Conservation (phyloP, 1,284 basidiomycete genomes). For the Cryptococcus hybrid region DNA sequence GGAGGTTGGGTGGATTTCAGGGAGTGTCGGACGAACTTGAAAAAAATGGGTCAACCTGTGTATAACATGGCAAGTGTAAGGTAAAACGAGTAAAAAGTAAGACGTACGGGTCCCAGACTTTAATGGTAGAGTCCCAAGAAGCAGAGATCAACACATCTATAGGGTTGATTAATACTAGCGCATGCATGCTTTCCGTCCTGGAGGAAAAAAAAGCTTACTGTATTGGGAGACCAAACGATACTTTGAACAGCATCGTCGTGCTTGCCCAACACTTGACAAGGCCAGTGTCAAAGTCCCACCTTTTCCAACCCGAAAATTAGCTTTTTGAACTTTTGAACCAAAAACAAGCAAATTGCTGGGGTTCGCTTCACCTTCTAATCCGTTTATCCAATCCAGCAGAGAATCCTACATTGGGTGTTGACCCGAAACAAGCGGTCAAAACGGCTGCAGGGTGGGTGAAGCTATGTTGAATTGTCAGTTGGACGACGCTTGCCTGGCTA, state of each 20-base stretch:
- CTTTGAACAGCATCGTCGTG: conserved; percentile 51
- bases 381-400: conserved; percentile 52
- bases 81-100: conserved; percentile 15
- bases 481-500: conserved; percentile 5
- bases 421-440: conserved; percentile 49
- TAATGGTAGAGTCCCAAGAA: conserved; percentile 85
- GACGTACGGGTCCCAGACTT: conserved; percentile 72
- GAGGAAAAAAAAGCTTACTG: conserved; percentile 29
- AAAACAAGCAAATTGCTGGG: not conserved
- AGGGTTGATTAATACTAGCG: not conserved
- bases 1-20: conserved; percentile 62
- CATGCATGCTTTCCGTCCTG: not conserved
- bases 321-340: not conserved
- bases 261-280: conserved; percentile 51
- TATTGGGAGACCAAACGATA: conserved; percentile 49
- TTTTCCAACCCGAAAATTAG: conserved; percentile 12
- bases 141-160: conserved; percentile 73
- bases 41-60: conserved; percentile 4
- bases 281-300: conserved; percentile 51
- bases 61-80: conserved; percentile 35
- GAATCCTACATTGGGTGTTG: conserved; percentile 43
- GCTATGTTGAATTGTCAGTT: conserved; percentile 15
- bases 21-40: conserved; percentile 52
- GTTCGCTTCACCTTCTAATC: conserved; percentile 54
- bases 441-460: conserved; percentile 46